Evolutionary conservation across 176 grass and related monocot genomes (phyloP).

Genomic region (Leersia perrieri): DNA sequence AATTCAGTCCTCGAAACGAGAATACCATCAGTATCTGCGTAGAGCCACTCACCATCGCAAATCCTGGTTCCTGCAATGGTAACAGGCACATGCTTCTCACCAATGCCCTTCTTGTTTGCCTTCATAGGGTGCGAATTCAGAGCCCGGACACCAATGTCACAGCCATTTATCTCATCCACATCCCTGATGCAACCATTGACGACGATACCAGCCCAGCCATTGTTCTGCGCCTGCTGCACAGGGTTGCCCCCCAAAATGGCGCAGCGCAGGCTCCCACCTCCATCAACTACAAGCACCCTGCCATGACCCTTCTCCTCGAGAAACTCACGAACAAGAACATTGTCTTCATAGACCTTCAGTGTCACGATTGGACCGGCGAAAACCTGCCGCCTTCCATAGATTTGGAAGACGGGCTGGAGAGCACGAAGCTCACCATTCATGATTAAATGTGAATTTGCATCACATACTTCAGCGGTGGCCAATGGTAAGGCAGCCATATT

Average conservation of each 20-base stretch:
- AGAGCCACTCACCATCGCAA: slow-evolving; percentile 79
- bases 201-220: slow-evolving; percentile 76
- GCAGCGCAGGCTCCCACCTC: slow-evolving; percentile 77
- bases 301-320: slow-evolving; percentile 79
- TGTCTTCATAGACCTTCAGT: slow-evolving; percentile 89
- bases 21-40: slow-evolving; percentile 69
- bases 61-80: slow-evolving; percentile 66
- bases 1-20: slow-evolving; percentile 60
- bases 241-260: slow-evolving; percentile 84
- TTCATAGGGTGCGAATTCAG: slow-evolving; percentile 75
- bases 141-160: slow-evolving; percentile 79
- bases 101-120: slow-evolving; percentile 83
- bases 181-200: slow-evolving; percentile 93
- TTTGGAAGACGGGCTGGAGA: slow-evolving; percentile 72
- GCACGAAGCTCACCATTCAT: slow-evolving; percentile 64
- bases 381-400: slow-evolving; percentile 70
- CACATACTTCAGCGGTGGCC: slow-evolving; percentile 79
- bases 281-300: slow-evolving; percentile 73
- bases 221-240: slow-evolving; percentile 88
- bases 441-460: slow-evolving; percentile 65
- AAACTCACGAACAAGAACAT: slow-evolving; percentile 75
- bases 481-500: slow-evolving; percentile 62
- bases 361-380: slow-evolving; percentile 78
- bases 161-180: slow-evolving; percentile 83
- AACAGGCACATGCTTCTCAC: slow-evolving; percentile 74